A percentile compares a stretch with the other conserved stretches of the same genome.
These are phyloP conservation scores for Calocera viscosa DNA, from an alignment of 768 basidiomycete species.

Conservation along the genomic window DNA sequence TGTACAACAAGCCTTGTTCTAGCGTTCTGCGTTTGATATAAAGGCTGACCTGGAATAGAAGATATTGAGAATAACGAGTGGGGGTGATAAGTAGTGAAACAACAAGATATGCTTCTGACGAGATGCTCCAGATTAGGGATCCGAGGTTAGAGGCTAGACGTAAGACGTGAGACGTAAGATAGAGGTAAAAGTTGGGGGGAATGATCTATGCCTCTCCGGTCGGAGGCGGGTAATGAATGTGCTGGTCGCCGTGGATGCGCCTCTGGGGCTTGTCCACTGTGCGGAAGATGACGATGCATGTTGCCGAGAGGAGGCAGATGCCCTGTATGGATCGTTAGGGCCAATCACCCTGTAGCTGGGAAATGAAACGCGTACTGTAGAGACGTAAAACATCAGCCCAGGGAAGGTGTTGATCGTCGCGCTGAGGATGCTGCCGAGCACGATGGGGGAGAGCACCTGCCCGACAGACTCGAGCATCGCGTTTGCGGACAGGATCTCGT, in stretches of 20 bases:
- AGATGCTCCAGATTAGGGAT: too few relatives aligned
- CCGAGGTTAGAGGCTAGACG: too few relatives aligned
- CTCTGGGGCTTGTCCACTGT: background rate
- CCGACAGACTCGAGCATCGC: slow-evolving; percentile 9
- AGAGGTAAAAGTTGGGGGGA: too few relatives aligned
- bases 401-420: background rate
- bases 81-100: too few relatives aligned
- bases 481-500: slow-evolving; percentile 6
- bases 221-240: background rate
- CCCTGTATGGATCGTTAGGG: background rate
- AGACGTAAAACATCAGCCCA: slow-evolving; percentile 2
- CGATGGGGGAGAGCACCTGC: background rate
- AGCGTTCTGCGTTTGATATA: too few relatives aligned
- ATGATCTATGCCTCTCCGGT: too few relatives aligned
- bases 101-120: too few relatives aligned
- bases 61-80: too few relatives aligned
- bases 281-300: background rate
- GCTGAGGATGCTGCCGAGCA: background rate
- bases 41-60: too few relatives aligned
- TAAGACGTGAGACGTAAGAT: too few relatives aligned
- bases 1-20: too few relatives aligned
- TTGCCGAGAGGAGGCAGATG: background rate
- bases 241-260: background rate
- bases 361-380: background rate
- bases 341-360: too few relatives aligned